Base-by-base conservation (phyloP, 2,329 filamentous ascomycete genomes). In the Elsinoe necatrix region DNA sequence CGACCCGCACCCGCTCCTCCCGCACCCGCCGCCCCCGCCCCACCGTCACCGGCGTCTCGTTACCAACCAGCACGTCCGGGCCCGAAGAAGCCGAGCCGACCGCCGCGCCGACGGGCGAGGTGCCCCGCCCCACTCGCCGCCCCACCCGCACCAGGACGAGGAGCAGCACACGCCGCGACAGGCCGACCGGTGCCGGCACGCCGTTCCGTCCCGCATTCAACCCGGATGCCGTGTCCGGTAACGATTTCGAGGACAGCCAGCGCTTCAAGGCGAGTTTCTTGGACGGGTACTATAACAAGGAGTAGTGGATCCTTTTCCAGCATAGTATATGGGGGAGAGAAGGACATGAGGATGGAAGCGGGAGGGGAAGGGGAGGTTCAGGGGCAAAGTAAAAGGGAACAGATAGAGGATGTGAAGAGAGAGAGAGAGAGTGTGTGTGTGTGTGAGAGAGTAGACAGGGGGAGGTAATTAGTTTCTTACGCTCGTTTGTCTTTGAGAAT, bases 201-300 rank as follows among this genome's bases (percentile, higher is more conserved):
- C 48, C 48, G 4, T 39, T 52, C 48, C 20, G 48, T n/a, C 48
- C 48, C 1, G 48, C 48, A 1, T 52, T 52, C 48, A 52, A 52
- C 48, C 48, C 48, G 2, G 48, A 52, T 21, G 48, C 48, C 1
- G 48, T 37, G 20, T 18, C 9, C 29, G 31, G 48, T 2, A 52
- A 23, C 20, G 48, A 52, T 37, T 52, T 52, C 11, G 48, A 52
- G 48, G 48, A 52, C 12, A 29, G 25, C 27, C 48, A 52, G 48
- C 20, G 31, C 5, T 52, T 52, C 48, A 52, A 52, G 48, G 48
- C 48, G 25, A 52, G 48, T 52, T 52, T 52, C 48, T 39, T 52
- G 29, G 48, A 52, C 25, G 48, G 48, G 29, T 52, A 52, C 20
- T 52, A 52, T 18, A 51, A 51, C 27, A 16, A 29, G 48, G 16